Percentiles rank a stretch among this genome's conserved stretches.
phyloP scores from a whole-genome alignment of 2,329 filamentous ascomycete species.

The Nemania abortiva region DNA sequence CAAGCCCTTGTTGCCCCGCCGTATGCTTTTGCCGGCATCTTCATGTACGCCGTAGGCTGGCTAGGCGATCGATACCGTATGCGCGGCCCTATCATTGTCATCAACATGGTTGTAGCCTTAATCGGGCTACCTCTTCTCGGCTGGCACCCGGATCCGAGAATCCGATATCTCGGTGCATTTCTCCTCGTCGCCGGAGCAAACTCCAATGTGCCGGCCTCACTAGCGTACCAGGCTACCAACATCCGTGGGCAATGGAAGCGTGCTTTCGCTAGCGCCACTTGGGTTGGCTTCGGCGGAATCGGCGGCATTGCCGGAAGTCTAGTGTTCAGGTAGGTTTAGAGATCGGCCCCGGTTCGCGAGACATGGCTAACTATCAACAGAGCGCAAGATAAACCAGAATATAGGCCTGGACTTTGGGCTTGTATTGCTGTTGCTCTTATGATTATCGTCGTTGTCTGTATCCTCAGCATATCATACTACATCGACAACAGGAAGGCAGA shows the following conservation, averaged over 20 bases:
- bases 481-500: slow-evolving; percentile 64
- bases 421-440: slow-evolving; percentile 65
- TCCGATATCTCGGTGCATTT: slow-evolving; percentile 81
- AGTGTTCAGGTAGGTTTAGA: slow-evolving; percentile 68
- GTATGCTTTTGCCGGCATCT: slow-evolving; percentile 72
- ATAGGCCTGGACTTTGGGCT: slow-evolving; percentile 67
- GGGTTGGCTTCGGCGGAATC: slow-evolving; percentile 81
- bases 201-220: slow-evolving; percentile 78
- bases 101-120: slow-evolving; percentile 74
- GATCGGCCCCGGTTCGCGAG: neutral
- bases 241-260: slow-evolving; percentile 91
- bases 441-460: slow-evolving; percentile 59
- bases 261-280: slow-evolving; percentile 79
- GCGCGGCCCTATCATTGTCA: slow-evolving; percentile 74
- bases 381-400: slow-evolving; percentile 61
- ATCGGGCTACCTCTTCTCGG: slow-evolving; percentile 80
- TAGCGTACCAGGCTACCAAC: slow-evolving; percentile 89
- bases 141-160: slow-evolving; percentile 66
- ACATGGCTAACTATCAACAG: slow-evolving; percentile 36
- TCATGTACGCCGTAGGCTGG: slow-evolving; percentile 72
- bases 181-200: slow-evolving; percentile 81
- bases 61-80: slow-evolving; percentile 74
- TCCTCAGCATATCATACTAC: slow-evolving; percentile 58
- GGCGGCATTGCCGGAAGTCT: slow-evolving; percentile 82
- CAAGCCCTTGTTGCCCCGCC: slow-evolving; percentile 80